Conservation (phyloP, 345 rosid genomes). For the Pugionium dolabratum region DNA sequence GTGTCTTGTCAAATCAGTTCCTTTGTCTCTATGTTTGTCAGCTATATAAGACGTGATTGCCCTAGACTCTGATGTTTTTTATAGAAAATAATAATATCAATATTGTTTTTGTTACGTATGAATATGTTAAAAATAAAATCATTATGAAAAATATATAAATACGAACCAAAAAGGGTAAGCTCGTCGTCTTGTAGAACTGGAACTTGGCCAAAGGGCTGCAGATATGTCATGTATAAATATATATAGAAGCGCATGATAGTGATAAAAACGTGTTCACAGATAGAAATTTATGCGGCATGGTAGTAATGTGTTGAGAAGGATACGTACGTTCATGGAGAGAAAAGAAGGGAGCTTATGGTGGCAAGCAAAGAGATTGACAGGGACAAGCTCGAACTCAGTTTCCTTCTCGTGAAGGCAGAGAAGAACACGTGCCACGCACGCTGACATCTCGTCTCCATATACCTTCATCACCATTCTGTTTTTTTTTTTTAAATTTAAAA, state of each 20-base stretch:
- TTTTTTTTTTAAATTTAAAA: too few species aligned
- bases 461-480: slow-evolving; percentile 56
- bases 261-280: background rate
- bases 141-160: background rate
- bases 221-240: background rate
- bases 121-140: background rate
- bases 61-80: slow-evolving; percentile 57
- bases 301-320: background rate
- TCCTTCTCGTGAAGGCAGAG: slow-evolving; percentile 69
- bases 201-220: slow-evolving; percentile 83
- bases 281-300: background rate
- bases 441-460: slow-evolving; percentile 68
- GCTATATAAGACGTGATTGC: slow-evolving; percentile 70
- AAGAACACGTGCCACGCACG: slow-evolving; percentile 66
- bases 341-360: slow-evolving; percentile 66
- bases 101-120: background rate
- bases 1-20: slow-evolving; percentile 56
- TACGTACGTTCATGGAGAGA: slow-evolving; percentile 59
- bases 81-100: background rate
- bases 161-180: slow-evolving; percentile 67
- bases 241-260: background rate
- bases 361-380: slow-evolving; percentile 62
- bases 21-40: slow-evolving; percentile 59
- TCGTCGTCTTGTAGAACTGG: slow-evolving; percentile 85
- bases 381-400: slow-evolving; percentile 67